These are phyloP conservation scores for Solanum tarapatanum DNA, from an alignment of 257 asterid species.

Conservation along the genomic window DNA sequence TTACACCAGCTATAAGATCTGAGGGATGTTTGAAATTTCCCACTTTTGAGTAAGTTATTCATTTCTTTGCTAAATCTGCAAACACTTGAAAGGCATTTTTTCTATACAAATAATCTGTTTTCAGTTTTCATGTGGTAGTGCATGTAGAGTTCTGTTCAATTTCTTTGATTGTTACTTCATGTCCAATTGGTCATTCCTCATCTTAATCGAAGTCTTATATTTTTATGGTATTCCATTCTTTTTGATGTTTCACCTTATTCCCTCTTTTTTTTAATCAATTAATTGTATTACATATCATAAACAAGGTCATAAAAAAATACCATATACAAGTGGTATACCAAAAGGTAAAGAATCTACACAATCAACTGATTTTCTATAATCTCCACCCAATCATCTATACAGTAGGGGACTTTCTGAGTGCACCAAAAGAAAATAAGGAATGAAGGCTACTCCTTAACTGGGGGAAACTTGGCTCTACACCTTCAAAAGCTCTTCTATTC, in stretches of 20 bases:
- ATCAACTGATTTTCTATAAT: background rate
- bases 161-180: background rate
- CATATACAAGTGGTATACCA: background rate
- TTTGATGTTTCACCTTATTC: background rate
- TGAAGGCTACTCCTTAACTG: background rate
- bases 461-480: background rate
- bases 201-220: background rate
- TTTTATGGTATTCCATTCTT: background rate
- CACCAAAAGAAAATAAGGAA: background rate
- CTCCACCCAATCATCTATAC: background rate
- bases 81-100: background rate
- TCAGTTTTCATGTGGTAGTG: background rate
- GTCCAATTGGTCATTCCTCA: background rate
- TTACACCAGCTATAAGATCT: constrained; percentile 31
- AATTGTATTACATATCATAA: background rate
- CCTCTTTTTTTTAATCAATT: background rate
- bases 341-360: background rate
- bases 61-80: background rate
- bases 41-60: constrained; percentile 49
- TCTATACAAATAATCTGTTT: background rate
- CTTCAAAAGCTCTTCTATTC: background rate
- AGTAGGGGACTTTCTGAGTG: background rate
- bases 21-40: constrained; percentile 49
- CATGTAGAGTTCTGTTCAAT: background rate
- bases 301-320: background rate